Evolutionary conservation across 495 filamentous ascomycete genomes (phyloP), one percentile per base, ranked within the genome.

Genomic region (Podospora sp.): DNA sequence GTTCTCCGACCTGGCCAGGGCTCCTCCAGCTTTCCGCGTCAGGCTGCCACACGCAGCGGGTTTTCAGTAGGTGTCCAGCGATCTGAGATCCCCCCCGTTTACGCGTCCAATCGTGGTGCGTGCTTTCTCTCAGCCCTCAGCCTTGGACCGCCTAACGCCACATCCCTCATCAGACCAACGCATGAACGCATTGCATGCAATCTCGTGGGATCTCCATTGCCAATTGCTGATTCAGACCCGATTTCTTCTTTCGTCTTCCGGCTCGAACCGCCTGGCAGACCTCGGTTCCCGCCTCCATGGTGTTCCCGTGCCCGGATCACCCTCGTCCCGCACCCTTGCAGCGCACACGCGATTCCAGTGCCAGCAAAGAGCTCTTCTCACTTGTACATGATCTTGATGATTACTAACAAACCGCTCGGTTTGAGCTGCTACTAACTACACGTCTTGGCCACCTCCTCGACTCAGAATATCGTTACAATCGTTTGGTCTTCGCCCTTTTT

Each of bases 151-250:
- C 8, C n/a, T 11, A 22, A 20, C 35, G 60, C 20, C 25, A 12
- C 6, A n/a, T 24, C 36, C 21, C 36, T 25, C 33, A 50, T 21
- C 35, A 62, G 29, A 12, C 36, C 58, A 52, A 65, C 60, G 75
- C 75, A 77, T 77, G 57, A 76, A 77, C 67, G 75, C 75, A 77
- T 77, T 73, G 59, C 69, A 36, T 33, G 59, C 62, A 77, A 76
- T 76, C 69, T 77, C 72, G 69, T 58, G 64, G 40, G 60, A 70
- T 65, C 70, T 57, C 46, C 63, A 33, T 66, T 63, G 18, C 35
- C 66, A 62, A 65, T 52, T 56, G 71, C 69, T 75, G 69, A 73
- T 73, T 73, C 73, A 73, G 69, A 65, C 65, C 70, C 65, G 67
- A 72, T 61, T 16, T 64, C n/a, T 51, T 6, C 11, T 55, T 22